These are phyloP conservation scores for Pueraria montana DNA, from an alignment of 306 rosid genomes.

Conservation along the genomic window DNA sequence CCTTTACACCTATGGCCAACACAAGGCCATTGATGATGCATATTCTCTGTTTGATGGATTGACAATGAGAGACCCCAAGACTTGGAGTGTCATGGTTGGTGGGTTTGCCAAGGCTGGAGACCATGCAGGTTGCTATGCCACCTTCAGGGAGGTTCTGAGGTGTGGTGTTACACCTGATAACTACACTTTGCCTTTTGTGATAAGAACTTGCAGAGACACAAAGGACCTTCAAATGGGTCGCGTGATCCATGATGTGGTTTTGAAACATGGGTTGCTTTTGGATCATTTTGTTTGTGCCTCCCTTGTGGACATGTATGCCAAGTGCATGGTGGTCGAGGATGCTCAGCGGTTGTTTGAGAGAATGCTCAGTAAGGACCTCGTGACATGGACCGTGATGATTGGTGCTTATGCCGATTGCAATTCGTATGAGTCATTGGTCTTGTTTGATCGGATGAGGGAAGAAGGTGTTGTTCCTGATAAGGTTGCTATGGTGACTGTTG, in stretches of 20 bases:
- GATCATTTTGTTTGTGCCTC: conserved; percentile 73
- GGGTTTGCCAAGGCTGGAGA: conserved; percentile 75
- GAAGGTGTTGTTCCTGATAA: conserved; percentile 77
- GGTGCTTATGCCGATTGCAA: conserved; percentile 65
- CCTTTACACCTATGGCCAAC: conserved; percentile 60
- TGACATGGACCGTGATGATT: conserved; percentile 84
- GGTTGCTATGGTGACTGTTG: conserved; percentile 73
- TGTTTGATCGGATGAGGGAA: conserved; percentile 79
- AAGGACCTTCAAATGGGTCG: conserved; percentile 65
- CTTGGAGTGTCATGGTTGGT: conserved; percentile 80
- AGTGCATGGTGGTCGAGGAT: conserved; percentile 62
- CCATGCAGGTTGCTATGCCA: conserved; percentile 55
- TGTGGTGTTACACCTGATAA: conserved; percentile 58
- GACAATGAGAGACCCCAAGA: conserved; percentile 59
- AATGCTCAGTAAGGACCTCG: conserved; percentile 69
- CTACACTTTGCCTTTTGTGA: conserved; percentile 73
- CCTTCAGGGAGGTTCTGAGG: conserved; percentile 70
- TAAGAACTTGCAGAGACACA: conserved; percentile 69
- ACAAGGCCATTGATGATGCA: conserved; percentile 60
- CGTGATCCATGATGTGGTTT: conserved; percentile 58
- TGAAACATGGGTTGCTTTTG: conserved; percentile 64
- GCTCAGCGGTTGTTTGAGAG: conserved; percentile 66
- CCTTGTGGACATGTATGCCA: conserved; percentile 76
- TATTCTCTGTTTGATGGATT: conserved; percentile 61
- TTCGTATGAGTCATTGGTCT: conserved; percentile 66